These are phyloP conservation scores for Hypoxylon sp. DNA, from an alignment of 2,329 filamentous ascomycete genomes.

Conservation along the genomic window DNA sequence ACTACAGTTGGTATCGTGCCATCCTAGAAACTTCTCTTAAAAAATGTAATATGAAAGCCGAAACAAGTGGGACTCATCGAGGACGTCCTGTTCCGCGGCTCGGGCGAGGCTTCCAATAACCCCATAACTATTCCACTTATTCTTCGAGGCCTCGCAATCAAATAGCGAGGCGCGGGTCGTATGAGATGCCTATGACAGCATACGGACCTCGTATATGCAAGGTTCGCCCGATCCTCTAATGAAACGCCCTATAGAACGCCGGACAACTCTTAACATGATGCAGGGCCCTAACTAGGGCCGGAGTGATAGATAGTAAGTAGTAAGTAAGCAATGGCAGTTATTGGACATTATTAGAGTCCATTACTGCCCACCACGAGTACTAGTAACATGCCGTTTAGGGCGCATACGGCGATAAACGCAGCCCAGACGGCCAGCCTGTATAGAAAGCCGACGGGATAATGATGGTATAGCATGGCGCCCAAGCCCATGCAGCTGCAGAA, in stretches of 20 bases:
- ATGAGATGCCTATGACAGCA: not conserved
- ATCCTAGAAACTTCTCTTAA: slow-evolving; percentile 6
- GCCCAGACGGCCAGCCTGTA: slow-evolving; percentile 62
- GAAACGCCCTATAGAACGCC: slow-evolving; percentile 21
- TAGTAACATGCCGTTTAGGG: slow-evolving; percentile 67
- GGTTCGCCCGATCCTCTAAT: slow-evolving; percentile 30
- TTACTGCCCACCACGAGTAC: slow-evolving; percentile 64
- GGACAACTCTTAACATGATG: slow-evolving; percentile 17
- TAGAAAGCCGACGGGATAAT: slow-evolving; percentile 60
- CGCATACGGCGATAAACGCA: slow-evolving; percentile 63
- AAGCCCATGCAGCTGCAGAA: slow-evolving; percentile 74
- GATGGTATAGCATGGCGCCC: slow-evolving; percentile 69
- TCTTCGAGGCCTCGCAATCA: not conserved
- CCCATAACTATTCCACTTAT: slow-evolving; percentile 2
- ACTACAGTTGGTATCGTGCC: slow-evolving; percentile 34
- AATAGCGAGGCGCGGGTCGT: not conserved
- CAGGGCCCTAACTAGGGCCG: not conserved
- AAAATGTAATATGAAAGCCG: not conserved
- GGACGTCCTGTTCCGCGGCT: not conserved
- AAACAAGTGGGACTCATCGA: slow-evolving; percentile 3
- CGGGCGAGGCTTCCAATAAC: slow-evolving; percentile 8
- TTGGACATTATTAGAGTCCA: slow-evolving; percentile 47
- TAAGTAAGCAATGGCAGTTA: not conserved
- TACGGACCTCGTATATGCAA: slow-evolving; percentile 34
- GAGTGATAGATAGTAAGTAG: slow-evolving; percentile 11